These are phyloP conservation scores for Chalciporus piperatus DNA, from an alignment of 768 basidiomycete genomes.

Conservation along the genomic window DNA sequence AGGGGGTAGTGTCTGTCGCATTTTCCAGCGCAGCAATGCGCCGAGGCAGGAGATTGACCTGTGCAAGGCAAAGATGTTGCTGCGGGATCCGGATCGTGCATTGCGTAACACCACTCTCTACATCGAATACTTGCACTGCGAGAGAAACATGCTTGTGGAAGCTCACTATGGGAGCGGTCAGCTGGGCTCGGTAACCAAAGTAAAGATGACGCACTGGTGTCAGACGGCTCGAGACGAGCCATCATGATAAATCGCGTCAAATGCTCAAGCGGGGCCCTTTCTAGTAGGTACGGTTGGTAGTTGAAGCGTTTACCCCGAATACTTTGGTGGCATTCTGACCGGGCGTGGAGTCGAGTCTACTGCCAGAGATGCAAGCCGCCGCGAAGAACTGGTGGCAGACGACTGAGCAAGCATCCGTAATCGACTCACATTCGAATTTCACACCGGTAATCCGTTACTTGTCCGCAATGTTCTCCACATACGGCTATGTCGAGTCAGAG, in stretches of 20 bases:
- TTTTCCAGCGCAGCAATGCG: too few species aligned
- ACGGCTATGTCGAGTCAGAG: too few species aligned
- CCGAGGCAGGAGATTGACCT: background rate
- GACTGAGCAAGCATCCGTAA: too few species aligned
- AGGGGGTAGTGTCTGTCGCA: slow-evolving; percentile 7
- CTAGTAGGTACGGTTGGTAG: slow-evolving; percentile 41
- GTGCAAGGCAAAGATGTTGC: slow-evolving; percentile 49
- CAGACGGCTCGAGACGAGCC: slow-evolving; percentile 18
- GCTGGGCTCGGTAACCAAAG: background rate
- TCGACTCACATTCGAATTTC: too few species aligned
- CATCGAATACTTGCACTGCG: slow-evolving; percentile 42
- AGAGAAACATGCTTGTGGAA: slow-evolving; percentile 39
- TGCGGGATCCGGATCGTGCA: slow-evolving; percentile 53
- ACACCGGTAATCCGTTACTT: too few species aligned
- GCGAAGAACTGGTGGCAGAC: background rate
- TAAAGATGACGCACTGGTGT: slow-evolving; percentile 11
- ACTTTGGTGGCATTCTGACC: slow-evolving; percentile 27
- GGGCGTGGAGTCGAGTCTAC: slow-evolving; percentile 20
- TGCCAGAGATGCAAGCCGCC: slow-evolving; percentile 28
- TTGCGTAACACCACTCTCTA: slow-evolving; percentile 51
- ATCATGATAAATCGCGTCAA: slow-evolving; percentile 44
- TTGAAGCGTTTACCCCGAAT: slow-evolving; percentile 49
- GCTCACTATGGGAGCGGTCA: slow-evolving; percentile 10
- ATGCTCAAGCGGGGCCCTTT: too few species aligned
- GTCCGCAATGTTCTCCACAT: too few species aligned